A percentile compares a stretch with the other conserved stretches of the same genome.
phyloP scores from a whole-genome alignment of 345 rosid genomes.

The Theobroma cacao region DNA sequence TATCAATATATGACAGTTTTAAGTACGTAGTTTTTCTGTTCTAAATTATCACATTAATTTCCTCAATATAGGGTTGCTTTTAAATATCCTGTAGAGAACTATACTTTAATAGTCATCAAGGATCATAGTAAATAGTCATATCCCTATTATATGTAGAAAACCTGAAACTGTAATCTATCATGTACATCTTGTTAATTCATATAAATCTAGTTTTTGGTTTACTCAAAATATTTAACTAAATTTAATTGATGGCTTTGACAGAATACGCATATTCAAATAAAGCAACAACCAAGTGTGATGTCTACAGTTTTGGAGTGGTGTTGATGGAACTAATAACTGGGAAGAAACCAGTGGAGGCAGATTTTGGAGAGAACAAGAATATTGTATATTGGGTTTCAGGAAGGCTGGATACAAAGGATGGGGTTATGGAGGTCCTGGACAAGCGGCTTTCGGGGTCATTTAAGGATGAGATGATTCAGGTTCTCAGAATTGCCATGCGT shows the following conservation, averaged over 20 bases:
- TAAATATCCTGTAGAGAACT: background rate
- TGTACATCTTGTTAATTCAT: background rate
- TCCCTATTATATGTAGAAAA: background rate
- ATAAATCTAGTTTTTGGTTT: background rate
- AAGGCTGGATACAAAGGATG: slow-evolving; percentile 71
- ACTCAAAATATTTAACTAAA: background rate
- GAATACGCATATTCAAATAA: slow-evolving; percentile 83
- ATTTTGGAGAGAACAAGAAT: slow-evolving; percentile 82
- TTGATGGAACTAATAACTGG: slow-evolving; percentile 87
- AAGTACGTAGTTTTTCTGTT: background rate
- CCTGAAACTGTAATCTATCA: background rate
- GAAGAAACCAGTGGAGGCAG: slow-evolving; percentile 69
- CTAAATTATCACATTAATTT: background rate
- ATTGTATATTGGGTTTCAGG: slow-evolving; percentile 76
- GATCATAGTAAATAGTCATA: background rate
- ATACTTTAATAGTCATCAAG: background rate
- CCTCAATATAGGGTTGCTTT: background rate
- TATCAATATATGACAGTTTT: background rate
- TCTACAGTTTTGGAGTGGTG: slow-evolving; percentile 90
- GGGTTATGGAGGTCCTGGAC: slow-evolving; percentile 69
- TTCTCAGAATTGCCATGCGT: slow-evolving; percentile 67
- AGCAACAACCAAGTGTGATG: slow-evolving; percentile 91
- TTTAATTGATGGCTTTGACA: slow-evolving; percentile 29
- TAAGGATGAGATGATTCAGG: slow-evolving; percentile 66
- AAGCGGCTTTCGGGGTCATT: slow-evolving; percentile 59